Base-by-base conservation (phyloP, 2,329 filamentous ascomycete genomes). In the Talaromyces rugulosus region DNA sequence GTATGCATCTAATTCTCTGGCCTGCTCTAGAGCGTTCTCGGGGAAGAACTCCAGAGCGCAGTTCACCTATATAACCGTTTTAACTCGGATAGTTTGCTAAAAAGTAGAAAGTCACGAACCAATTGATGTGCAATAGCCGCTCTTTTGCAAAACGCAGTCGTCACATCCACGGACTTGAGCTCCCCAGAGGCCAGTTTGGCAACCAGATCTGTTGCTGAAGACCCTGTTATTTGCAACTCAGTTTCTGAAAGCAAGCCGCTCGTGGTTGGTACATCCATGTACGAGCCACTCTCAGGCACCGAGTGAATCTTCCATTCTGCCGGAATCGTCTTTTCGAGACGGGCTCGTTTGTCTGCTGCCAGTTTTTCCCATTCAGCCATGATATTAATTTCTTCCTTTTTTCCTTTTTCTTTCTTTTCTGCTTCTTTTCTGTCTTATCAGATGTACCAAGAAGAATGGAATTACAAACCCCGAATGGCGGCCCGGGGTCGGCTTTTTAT, bases 71-170 rank as follows among this genome's bases (percentile, higher is more conserved):
- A 34, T 11, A 42, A 42, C 28, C n/a, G 1, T 31, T n/a, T 30
- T 53, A n/a, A 53, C 2, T 53, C 50, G 16, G 12, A 23, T 42
- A 4, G 4, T 34, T 34, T 16, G 7, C 52, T 4, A 16, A 23
- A 16, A 14, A 36, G 33, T 5, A 33, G 1, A 27, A 54, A 5
- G 12, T 3, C 5, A 54, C 55, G 5, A 40, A 62, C 62, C 34
- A 61, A 47, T 53, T 73, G 70, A 50, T 73, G 70, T n/a, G 69
- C 66, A 7, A 71, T 64, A 5, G 69, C 70, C 9, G 72, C 66
- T 44, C 67, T 64, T 64, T 82, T 81, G 68, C 78, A 80, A 65
- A 81, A 86, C 0, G 83, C 83, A n/a, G 65, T 23, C 8, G 67
- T 67, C 30, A 68, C 67, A 12, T 65, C 67, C 2, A 68, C 64